Conservation (phyloP, 352 stramenopile genomes). For the Globisporangium middletonii region DNA sequence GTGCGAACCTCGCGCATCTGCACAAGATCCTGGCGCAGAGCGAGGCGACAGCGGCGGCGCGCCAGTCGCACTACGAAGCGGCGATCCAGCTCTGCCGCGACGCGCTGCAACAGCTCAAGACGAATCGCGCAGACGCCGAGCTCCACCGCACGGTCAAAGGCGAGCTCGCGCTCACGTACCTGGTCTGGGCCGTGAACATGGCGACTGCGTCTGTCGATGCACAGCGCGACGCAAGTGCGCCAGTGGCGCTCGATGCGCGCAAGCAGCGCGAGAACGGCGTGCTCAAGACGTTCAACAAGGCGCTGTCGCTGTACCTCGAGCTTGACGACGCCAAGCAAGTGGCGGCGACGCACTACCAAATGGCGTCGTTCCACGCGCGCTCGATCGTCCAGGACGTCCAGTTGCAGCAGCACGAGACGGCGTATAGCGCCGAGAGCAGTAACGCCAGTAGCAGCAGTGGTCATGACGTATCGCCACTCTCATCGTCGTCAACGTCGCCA, state of each 20-base stretch:
- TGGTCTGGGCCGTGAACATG: constrained; percentile 75
- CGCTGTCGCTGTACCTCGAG: constrained; percentile 69
- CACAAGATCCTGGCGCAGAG: constrained; percentile 81
- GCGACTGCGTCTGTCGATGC: constrained; percentile 17
- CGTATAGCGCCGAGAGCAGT: neutral
- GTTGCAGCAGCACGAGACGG: neutral
- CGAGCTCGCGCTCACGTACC: constrained; percentile 75
- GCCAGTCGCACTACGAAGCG: constrained; percentile 48
- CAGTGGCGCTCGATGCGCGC: constrained; percentile 5
- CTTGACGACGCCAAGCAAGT: constrained; percentile 64
- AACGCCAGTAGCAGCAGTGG: neutral
- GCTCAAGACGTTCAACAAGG: constrained; percentile 62
- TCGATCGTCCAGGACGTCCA: constrained; percentile 44
- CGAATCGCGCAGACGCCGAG: constrained; percentile 55
- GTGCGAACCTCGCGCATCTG: constrained; percentile 73
- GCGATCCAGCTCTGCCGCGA: constrained; percentile 63
- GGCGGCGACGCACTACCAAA: constrained; percentile 81
- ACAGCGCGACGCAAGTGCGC: neutral
- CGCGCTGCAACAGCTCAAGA: constrained; percentile 57
- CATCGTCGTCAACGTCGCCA: constrained; percentile 9
- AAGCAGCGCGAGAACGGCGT: constrained; percentile 39
- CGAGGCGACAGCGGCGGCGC: constrained; percentile 17
- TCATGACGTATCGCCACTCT: constrained; percentile 8
- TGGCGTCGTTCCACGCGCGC: constrained; percentile 70
- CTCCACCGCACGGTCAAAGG: constrained; percentile 69